Conservation (phyloP, 2,329 filamentous ascomycete species). For the Ascochyta clinopodiicola region DNA sequence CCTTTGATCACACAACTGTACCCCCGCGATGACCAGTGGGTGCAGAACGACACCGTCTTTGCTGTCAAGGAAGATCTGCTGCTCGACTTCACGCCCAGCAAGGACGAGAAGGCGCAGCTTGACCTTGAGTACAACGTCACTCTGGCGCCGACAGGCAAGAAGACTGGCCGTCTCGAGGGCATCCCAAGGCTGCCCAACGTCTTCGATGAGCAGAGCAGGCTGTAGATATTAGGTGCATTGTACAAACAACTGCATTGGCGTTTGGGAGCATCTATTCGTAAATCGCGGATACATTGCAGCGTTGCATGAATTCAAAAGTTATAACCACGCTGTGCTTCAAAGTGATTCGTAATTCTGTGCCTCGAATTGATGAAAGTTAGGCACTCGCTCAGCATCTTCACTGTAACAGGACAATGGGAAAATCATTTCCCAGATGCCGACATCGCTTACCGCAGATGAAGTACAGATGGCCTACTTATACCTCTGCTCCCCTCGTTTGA, state of each 20-base stretch:
- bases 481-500: background rate
- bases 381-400: background rate
- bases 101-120: constrained; percentile 61
- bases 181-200: constrained; percentile 41
- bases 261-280: constrained; percentile 20
- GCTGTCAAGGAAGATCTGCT: constrained; percentile 67
- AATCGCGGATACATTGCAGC: constrained; percentile 20
- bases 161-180: constrained; percentile 40
- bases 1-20: constrained; percentile 65
- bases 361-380: too few species aligned
- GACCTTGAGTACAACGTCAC: constrained; percentile 69
- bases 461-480: constrained; percentile 2
- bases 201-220: constrained; percentile 30
- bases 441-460: background rate
- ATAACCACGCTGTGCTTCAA: background rate
- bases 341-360: background rate
- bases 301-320: constrained; percentile 1
- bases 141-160: constrained; percentile 54
- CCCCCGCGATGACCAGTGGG: constrained; percentile 64
- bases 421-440: constrained; percentile 13
- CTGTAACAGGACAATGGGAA: constrained; percentile 4
- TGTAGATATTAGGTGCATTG: constrained; percentile 25
- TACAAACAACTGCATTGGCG: constrained; percentile 14
- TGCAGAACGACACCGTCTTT: constrained; percentile 66
- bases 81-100: constrained; percentile 62